A percentile compares a stretch with the other conserved stretches of the same genome.
Conservation (phyloP, 176 grass and related monocot genomes). For the Saccharum spontaneum region DNA sequence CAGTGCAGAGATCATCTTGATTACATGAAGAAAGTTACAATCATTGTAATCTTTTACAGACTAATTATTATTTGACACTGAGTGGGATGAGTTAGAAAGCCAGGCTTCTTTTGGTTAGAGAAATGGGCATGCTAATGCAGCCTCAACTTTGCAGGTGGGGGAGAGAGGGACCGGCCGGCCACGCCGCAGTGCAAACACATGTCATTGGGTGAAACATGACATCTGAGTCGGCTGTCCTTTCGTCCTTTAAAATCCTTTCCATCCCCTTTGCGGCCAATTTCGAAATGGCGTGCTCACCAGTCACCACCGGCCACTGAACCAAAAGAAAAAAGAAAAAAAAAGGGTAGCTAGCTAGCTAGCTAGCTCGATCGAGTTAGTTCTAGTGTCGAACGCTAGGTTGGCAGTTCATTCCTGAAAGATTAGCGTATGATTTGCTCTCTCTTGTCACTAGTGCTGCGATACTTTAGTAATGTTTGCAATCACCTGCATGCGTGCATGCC, state of each 20-base stretch:
- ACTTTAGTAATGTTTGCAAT: slow-evolving; percentile 17
- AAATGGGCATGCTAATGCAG: slow-evolving; percentile 5
- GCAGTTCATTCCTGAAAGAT: slow-evolving; percentile 28
- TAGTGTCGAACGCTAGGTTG: background rate
- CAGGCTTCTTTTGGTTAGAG: slow-evolving; percentile 28
- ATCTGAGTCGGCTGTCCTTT: slow-evolving; percentile 29
- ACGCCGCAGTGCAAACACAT: slow-evolving; percentile 1
- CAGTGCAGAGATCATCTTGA: background rate
- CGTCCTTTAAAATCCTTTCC: slow-evolving; percentile 6
- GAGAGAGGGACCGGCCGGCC: no score
- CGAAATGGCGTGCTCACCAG: slow-evolving; percentile 37
- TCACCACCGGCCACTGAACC: slow-evolving; percentile 14
- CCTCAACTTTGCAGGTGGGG: background rate
- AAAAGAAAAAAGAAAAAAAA: background rate
- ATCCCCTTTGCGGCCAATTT: slow-evolving; percentile 21
- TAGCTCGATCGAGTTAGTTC: no score
- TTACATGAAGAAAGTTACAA: slow-evolving; percentile 40
- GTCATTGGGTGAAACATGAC: slow-evolving; percentile 41
- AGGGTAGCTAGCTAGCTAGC: slow-evolving; percentile 7
- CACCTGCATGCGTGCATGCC: slow-evolving; percentile 22
- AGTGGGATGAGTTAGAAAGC: slow-evolving; percentile 61
- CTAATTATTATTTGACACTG: slow-evolving; percentile 34
- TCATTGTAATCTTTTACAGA: slow-evolving; percentile 38
- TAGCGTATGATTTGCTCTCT: slow-evolving; percentile 37
- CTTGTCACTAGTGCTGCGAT: slow-evolving; percentile 12